These are phyloP conservation scores for Parasitella parasitica DNA, from an alignment of 371 early-diverging fungal species.

Conservation along the genomic window DNA sequence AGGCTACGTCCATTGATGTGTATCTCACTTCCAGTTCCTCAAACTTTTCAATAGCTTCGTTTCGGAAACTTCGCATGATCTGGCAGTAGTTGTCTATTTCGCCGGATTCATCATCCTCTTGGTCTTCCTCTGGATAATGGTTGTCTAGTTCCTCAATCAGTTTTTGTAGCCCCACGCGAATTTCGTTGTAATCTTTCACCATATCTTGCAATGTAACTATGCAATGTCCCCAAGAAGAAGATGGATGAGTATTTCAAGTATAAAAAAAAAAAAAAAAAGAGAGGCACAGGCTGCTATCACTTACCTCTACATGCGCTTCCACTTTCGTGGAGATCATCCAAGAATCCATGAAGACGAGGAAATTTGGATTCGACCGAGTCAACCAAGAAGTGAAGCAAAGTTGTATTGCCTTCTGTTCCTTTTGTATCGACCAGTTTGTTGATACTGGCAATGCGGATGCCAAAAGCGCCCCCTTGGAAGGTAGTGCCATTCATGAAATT, in stretches of 20 bases:
- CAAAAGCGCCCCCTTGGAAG: constrained; percentile 89
- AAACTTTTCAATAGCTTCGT: constrained; percentile 48
- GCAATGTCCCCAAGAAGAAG: too few species aligned
- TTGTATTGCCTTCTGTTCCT: constrained; percentile 68
- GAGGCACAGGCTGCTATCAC: neutral
- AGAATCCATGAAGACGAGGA: constrained; percentile 65
- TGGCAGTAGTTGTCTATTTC: constrained; percentile 44
- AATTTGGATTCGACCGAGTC: constrained; percentile 67
- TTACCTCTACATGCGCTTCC: constrained; percentile 78
- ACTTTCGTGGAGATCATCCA: constrained; percentile 69
- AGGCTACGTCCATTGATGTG: constrained; percentile 64
- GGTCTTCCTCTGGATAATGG: constrained; percentile 42
- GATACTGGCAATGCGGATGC: constrained; percentile 85
- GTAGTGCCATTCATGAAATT: constrained; percentile 91
- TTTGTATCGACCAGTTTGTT: constrained; percentile 89
- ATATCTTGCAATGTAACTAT: constrained; percentile 60
- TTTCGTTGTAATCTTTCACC: constrained; percentile 55
- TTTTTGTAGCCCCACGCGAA: constrained; percentile 58
- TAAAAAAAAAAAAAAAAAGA: neutral
- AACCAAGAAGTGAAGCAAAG: constrained; percentile 80
- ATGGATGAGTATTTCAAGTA: too few species aligned
- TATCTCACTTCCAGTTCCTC: constrained; percentile 51
- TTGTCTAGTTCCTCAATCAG: constrained; percentile 48
- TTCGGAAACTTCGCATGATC: constrained; percentile 52
- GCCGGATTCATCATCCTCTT: constrained; percentile 31